A percentile compares a stretch with the other conserved stretches of the same genome.
phyloP scores from a whole-genome alignment of 202 grass and related monocot genomes.

The Digitaria exilis region DNA sequence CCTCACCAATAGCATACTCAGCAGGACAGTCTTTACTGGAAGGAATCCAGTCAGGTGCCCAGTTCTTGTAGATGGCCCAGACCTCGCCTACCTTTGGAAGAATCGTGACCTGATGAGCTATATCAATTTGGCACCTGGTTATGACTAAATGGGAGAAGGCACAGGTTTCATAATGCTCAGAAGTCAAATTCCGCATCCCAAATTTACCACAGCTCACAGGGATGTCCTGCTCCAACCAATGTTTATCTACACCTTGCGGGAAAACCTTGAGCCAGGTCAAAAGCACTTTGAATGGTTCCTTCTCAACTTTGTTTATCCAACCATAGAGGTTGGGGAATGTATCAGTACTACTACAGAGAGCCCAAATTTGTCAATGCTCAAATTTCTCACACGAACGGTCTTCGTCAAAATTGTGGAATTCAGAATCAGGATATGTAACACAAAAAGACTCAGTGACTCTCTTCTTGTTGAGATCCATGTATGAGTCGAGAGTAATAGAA shows the following conservation, averaged over 20 bases:
- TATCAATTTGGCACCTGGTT: neutral
- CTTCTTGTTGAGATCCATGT: slow-evolving; percentile 30
- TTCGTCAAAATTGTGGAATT: slow-evolving; percentile 67
- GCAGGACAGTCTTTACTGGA: slow-evolving; percentile 27
- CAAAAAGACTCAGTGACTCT: neutral
- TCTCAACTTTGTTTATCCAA: slow-evolving; percentile 73
- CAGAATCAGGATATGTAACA: slow-evolving; percentile 55
- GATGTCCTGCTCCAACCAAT: slow-evolving; percentile 54
- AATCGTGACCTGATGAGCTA: slow-evolving; percentile 46
- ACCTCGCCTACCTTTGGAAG: slow-evolving; percentile 62
- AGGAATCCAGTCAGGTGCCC: slow-evolving; percentile 57
- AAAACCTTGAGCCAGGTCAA: slow-evolving; percentile 73
- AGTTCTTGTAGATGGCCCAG: slow-evolving; percentile 83
- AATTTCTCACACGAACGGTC: slow-evolving; percentile 49
- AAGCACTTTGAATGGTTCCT: slow-evolving; percentile 57
- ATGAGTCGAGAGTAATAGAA: slow-evolving; percentile 49
- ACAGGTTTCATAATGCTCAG: slow-evolving; percentile 30
- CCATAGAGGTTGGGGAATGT: slow-evolving; percentile 79
- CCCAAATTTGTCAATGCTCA: slow-evolving; percentile 82
- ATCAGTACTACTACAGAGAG: slow-evolving; percentile 70
- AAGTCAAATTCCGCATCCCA: slow-evolving; percentile 37
- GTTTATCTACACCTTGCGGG: slow-evolving; percentile 46
- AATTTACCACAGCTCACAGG: slow-evolving; percentile 79
- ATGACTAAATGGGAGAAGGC: slow-evolving; percentile 75
- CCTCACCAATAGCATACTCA: slow-evolving; percentile 60